Conservation (phyloP, 2,329 filamentous ascomycete genomes). For the Clonostachys byssicola region DNA sequence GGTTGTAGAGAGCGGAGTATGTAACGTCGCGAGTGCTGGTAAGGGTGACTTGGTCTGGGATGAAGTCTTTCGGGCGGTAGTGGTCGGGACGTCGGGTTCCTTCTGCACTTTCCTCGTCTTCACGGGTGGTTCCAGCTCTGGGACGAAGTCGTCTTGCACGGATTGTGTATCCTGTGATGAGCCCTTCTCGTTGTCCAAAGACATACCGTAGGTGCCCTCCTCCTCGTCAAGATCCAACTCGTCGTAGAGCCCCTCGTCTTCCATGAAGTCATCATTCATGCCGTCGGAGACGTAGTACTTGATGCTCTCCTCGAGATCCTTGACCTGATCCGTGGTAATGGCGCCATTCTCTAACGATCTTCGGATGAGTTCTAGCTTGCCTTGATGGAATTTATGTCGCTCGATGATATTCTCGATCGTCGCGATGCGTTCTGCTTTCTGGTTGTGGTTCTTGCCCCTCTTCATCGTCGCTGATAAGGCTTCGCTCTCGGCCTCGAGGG, state of each 20-base stretch:
- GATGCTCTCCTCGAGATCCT: conserved; percentile 86
- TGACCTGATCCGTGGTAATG: conserved; percentile 82
- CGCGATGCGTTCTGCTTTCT: conserved; percentile 82
- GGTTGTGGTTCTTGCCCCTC: conserved; percentile 84
- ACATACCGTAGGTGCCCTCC: conserved; percentile 81
- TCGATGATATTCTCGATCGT: conserved; percentile 83
- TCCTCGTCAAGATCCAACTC: conserved; percentile 90
- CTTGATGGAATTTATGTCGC: conserved; percentile 93
- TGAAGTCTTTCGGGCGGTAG: conserved; percentile 67
- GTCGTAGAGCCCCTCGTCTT: conserved; percentile 94
- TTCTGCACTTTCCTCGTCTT: conserved; percentile 54
- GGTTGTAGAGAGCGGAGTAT: conserved; percentile 63
- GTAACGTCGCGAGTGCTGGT: conserved; percentile 86
- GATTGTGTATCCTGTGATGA: conserved; percentile 97
- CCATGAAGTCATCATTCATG: conserved; percentile 82
- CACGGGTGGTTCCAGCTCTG: conserved; percentile 51
- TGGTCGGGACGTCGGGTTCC: conserved; percentile 44
- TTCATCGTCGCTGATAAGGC: conserved; percentile 83
- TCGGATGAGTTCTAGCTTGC: conserved; percentile 85
- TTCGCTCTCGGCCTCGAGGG: conserved; percentile 86
- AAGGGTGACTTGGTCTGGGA: conserved; percentile 90
- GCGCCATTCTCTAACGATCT: conserved; percentile 89
- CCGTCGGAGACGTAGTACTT: conserved; percentile 93
- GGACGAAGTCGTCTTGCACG: conserved; percentile 71
- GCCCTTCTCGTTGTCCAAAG: conserved; percentile 73